Conservation (phyloP, 139 green algal species). For the Tetraselmis chui region DNA sequence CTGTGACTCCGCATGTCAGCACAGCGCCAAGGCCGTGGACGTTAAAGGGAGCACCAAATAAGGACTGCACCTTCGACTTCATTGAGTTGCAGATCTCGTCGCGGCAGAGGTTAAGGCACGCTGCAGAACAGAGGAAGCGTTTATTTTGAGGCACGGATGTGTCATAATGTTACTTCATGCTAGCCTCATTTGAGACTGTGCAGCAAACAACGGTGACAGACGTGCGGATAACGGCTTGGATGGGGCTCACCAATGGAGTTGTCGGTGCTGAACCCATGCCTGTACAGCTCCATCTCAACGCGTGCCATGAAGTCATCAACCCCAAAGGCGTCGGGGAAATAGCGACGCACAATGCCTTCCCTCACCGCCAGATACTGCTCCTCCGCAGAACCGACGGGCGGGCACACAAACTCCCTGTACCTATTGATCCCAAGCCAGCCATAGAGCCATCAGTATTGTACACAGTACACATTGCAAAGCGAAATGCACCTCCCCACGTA, state of each 20-base stretch:
- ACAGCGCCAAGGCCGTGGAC: constrained; percentile 73
- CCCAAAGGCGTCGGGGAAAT: constrained; percentile 58
- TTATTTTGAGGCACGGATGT: no score
- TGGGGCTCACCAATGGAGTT: constrained; percentile 54
- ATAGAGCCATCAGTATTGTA: neutral
- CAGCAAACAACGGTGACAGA: no score
- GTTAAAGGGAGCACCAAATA: constrained; percentile 73
- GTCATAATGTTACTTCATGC: no score
- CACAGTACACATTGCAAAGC: neutral
- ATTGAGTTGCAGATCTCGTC: constrained; percentile 73
- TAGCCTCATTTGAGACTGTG: no score
- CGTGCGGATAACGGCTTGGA: no score
- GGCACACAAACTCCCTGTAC: neutral
- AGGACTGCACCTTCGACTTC: constrained; percentile 64
- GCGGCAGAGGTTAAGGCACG: constrained; percentile 66
- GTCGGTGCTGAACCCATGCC: constrained; percentile 65
- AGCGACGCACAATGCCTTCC: constrained; percentile 21
- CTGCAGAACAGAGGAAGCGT: no score
- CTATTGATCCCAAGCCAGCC: neutral
- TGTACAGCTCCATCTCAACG: constrained; percentile 57
- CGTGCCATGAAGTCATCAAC: constrained; percentile 75
- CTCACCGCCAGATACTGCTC: constrained; percentile 15
- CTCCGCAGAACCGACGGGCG: constrained; percentile 5
- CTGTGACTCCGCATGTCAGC: constrained; percentile 72
- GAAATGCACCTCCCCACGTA: neutral